Conservation (phyloP, 768 basidiomycete genomes). For the Podaxis sp. region DNA sequence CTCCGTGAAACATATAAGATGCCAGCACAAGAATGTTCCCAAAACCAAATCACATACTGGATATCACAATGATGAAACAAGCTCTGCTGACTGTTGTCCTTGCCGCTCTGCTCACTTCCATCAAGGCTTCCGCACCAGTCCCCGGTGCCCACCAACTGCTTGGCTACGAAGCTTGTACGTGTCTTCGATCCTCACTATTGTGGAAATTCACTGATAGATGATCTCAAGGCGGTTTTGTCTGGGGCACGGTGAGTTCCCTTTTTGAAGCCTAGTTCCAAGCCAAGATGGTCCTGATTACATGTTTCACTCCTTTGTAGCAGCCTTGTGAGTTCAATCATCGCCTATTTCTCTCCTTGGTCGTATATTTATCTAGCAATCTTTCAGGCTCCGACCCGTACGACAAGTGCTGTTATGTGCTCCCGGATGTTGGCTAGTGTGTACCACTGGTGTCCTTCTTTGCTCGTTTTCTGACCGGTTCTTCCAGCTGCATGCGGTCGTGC, state of each 20-base stretch:
- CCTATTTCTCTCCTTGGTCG: neutral
- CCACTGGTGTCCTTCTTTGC: neutral
- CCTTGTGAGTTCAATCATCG: neutral
- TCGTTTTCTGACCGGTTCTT: neutral
- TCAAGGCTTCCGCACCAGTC: neutral
- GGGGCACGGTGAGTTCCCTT: slow-evolving; percentile 3
- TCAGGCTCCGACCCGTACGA: neutral
- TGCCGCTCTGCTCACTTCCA: neutral
- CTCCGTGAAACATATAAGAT: too few relatives aligned
- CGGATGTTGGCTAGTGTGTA: neutral
- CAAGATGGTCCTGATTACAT: neutral
- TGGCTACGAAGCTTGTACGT: slow-evolving; percentile 3
- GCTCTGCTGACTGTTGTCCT: neutral
- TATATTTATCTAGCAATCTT: neutral
- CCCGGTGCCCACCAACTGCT: neutral
- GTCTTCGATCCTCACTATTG: neutral
- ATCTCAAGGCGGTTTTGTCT: slow-evolving; percentile 1
- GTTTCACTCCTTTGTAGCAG: neutral
- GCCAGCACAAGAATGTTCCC: too few relatives aligned
- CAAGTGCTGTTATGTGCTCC: neutral
- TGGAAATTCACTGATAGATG: neutral
- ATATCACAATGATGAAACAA: neutral
- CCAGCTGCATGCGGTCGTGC: neutral
- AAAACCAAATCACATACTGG: neutral
- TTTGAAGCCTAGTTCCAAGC: neutral